Evolutionary conservation across 179 eudicot species (phyloP), one percentile per base, ranked within the genome.

Genomic region (Beta corolliflora): DNA sequence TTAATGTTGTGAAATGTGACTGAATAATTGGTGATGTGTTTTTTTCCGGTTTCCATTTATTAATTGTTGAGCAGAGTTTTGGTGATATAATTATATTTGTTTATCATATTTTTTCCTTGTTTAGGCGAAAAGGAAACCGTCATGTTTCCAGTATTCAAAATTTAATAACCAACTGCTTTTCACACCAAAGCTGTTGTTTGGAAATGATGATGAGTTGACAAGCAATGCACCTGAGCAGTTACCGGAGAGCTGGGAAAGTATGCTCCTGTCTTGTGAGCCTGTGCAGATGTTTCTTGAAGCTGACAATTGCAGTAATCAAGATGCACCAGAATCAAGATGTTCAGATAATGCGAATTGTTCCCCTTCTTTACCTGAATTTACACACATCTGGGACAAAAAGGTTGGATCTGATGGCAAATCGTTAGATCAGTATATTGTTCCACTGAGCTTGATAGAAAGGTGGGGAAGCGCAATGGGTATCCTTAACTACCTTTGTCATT

Each of bases 381-480:
- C 75, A 23, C 81, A 85, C 64, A 77, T 59, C 74, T 56, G 75
- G 74, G 85, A 77, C 72, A 82, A 81, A 84, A 73, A 59, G 63
- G 79, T 85, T 69, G 89, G 78, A 71, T 83, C 88, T 75, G 85
- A 83, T 78, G 76, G 77, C 65, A 67, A 56, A 64, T 69, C 87
- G 44, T 72, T 83, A 63, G 86, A 85, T 85, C 91, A 85, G 80
- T 96, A 89, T 75, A 68, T 85, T 54, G 97, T 96, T 76, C 97
- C 94, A 70, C 79, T 81, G 48, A 88, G 80, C 83, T 85, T 89
- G 88, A 87, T 94, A 31, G 96, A 94, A 78, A 85, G 98, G 87
- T 92, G 95, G 98, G 97, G 98, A 85, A 89, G 89, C 86, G 95
- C 96, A 19, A 94, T 96, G 99, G 98, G 99, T 96, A 96, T 92